These are phyloP conservation scores for Clarireedia paspali DNA, from an alignment of 2,329 filamentous ascomycete genomes.

Conservation along the genomic window DNA sequence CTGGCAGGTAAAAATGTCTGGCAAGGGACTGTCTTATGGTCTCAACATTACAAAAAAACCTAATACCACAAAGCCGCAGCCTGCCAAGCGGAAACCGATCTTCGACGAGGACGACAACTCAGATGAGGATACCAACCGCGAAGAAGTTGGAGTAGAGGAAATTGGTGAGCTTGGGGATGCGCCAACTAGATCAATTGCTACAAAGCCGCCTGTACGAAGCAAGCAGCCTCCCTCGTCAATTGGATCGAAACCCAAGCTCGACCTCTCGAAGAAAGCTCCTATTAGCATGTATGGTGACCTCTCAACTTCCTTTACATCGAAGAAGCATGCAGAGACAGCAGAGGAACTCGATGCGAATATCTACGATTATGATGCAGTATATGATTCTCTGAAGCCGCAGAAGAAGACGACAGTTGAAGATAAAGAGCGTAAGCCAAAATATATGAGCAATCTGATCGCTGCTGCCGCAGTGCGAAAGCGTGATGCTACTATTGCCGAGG, in stretches of 20 bases:
- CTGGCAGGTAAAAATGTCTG: constrained; percentile 24
- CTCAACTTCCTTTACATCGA: constrained; percentile 55
- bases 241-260: constrained; percentile 19
- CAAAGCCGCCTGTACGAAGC: constrained; percentile 29
- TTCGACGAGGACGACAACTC: constrained; percentile 53
- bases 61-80: constrained; percentile 38
- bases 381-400: constrained; percentile 66
- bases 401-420: constrained; percentile 47
- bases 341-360: constrained; percentile 63
- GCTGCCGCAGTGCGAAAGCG: constrained; percentile 71
- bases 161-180: constrained; percentile 55
- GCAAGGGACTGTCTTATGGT: constrained; percentile 44
- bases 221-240: constrained; percentile 26
- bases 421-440: constrained; percentile 60
- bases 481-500: constrained; percentile 69
- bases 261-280: constrained; percentile 23
- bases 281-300: constrained; percentile 54
- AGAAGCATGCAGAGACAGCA: constrained; percentile 57
- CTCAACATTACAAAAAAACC: constrained; percentile 54
- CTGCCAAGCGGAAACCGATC: constrained; percentile 45
- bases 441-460: constrained; percentile 67
- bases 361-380: constrained; percentile 80
- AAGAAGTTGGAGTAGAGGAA: constrained; percentile 39
- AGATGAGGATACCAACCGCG: constrained; percentile 40
- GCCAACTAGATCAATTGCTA: constrained; percentile 29